Conservation (phyloP, 805 yeast species). For the Candida wancherniae region DNA sequence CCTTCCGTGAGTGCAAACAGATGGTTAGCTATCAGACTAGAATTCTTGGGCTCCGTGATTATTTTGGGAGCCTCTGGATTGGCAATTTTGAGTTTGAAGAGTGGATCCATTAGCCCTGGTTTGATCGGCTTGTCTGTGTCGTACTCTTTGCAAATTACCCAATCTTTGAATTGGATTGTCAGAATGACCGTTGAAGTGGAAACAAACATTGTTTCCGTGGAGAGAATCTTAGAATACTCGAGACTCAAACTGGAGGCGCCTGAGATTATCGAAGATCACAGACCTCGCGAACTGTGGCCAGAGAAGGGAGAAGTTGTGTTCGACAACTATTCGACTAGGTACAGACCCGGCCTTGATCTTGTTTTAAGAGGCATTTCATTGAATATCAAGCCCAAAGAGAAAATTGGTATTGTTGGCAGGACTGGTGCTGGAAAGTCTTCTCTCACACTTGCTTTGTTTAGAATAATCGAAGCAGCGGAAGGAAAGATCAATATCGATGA, state of each 20-base stretch:
- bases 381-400: conserved; percentile 34
- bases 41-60: conserved; percentile 83
- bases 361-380: conserved; percentile 38
- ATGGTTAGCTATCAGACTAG: conserved; percentile 95
- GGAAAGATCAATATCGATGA: conserved; percentile 36
- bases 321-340: conserved; percentile 36
- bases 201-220: conserved; percentile 94
- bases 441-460: conserved; percentile 39
- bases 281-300: conserved; percentile 52
- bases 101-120: conserved; percentile 80
- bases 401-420: conserved; percentile 43
- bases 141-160: conserved; percentile 90
- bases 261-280: conserved; percentile 51
- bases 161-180: conserved; percentile 93
- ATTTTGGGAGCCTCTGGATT: conserved; percentile 83
- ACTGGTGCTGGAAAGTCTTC: conserved; percentile 47
- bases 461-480: conserved; percentile 37
- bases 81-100: conserved; percentile 62
- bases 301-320: conserved; percentile 33
- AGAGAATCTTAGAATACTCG: conserved; percentile 87
- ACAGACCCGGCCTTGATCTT: conserved; percentile 42
- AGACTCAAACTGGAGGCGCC: conserved; percentile 83
- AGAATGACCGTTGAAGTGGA: conserved; percentile 99
- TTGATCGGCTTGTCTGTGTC: conserved; percentile 90
- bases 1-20: conserved; percentile 91